A percentile compares a stretch with the other conserved stretches of the same genome.
Evolutionary conservation across 495 filamentous ascomycete genomes (phyloP).

Genomic region (Staphylotrichum longicolle): DNA sequence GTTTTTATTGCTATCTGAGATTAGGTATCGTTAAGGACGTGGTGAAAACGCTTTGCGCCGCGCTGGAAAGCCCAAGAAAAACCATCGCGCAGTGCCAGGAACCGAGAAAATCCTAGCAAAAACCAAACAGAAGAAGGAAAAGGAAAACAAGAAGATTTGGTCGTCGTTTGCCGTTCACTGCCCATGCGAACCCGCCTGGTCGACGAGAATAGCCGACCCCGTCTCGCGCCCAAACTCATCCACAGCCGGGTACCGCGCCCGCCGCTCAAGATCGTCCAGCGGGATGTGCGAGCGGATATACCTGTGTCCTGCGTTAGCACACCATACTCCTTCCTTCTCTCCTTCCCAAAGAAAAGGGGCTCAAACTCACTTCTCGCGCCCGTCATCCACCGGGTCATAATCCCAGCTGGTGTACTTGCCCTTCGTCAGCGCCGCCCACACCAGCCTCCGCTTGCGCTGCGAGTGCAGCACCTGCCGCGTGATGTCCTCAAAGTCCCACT

Average conservation of each 20-base stretch:
- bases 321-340: slow-evolving; percentile 6
- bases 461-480: slow-evolving; percentile 63
- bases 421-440: slow-evolving; percentile 70
- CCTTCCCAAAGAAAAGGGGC: neutral
- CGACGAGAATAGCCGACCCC: slow-evolving; percentile 33
- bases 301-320: slow-evolving; percentile 29
- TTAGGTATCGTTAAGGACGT: slow-evolving; percentile 7
- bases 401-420: slow-evolving; percentile 75
- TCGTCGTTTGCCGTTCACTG: slow-evolving; percentile 29
- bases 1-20: slow-evolving; percentile 1
- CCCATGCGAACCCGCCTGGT: slow-evolving; percentile 50
- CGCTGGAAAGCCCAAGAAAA: slow-evolving; percentile 7
- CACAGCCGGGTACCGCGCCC: slow-evolving; percentile 62
- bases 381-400: slow-evolving; percentile 69
- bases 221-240: slow-evolving; percentile 55
- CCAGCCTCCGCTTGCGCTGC: slow-evolving; percentile 68
- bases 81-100: neutral
- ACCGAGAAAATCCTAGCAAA: neutral
- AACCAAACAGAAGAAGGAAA: neutral
- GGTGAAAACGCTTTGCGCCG: slow-evolving; percentile 10
- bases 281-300: slow-evolving; percentile 68
- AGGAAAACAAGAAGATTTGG: neutral
- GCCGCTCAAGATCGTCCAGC: slow-evolving; percentile 66
- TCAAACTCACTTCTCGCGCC: slow-evolving; percentile 61
- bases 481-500: slow-evolving; percentile 75